Base-by-base conservation (phyloP, 2,329 filamentous ascomycete species). In the Cercospora brassicicola region DNA sequence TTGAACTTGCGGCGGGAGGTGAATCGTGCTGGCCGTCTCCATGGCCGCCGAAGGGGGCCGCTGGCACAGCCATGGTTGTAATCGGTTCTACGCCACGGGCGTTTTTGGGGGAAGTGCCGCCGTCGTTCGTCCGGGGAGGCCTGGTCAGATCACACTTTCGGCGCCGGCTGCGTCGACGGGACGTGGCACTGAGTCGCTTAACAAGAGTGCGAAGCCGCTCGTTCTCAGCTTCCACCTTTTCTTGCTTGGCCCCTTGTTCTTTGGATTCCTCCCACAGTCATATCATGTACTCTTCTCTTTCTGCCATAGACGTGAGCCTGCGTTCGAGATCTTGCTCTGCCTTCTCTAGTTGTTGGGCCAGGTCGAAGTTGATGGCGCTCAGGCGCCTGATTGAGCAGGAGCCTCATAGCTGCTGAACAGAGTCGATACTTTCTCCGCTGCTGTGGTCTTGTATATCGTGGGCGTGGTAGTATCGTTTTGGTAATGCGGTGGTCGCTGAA, bases 141-240 rank as follows among this genome's bases (percentile, higher is more conserved):
- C 13, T 39, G 13, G 2, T 5, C 15, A 39, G 36, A 4, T 33
- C 31, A 33, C 11, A 11, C 31, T 2, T 39, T 39, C 36, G 15
- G 36, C n/a, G 11, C 13, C 13, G 33, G 33, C 13, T 4, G 33
- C 13, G 13, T 39, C 4, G 33, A 36, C 18, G 1, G 18, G 18
- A 20, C 18, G 18, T 20, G 2, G 2, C 2, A 20, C 18, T 20
- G 18, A 20, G 2, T 20, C 2, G 18, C 18, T 20, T 2, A 2
- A 20, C 18, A 20, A 20, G 18, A 2, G 18, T 20, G 18, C 18
- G 18, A 20, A 20, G 18, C 18, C 30, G 23, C 56, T 42, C 30
- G 20, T 61, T 65, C 39, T 65, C 64, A 11, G 57, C 42, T 39
- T 55, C 10, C 13, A 51, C 23, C 42, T 65, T 20, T n/a, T 28